Base-by-base conservation (phyloP, 2,329 filamentous ascomycete species). In the Endothia cerciana region DNA sequence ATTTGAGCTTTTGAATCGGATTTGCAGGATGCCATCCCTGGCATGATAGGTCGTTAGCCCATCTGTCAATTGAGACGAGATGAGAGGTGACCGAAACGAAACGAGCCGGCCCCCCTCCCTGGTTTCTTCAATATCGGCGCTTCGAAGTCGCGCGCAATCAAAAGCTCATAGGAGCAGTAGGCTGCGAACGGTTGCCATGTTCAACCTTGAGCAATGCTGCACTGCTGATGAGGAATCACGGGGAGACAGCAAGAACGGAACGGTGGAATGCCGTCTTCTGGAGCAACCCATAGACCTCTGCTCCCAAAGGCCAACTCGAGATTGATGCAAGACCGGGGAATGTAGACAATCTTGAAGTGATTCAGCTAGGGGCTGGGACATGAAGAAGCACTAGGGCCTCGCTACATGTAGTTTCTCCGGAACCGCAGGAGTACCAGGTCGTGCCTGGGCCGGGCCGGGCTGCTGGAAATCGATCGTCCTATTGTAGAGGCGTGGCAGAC, bases 11-110 rank as follows among this genome's bases (percentile, higher is more conserved):
- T 55, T 19, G 19, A 13, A 33, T 55, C 4, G 7, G 7, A 10
- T 55, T 19, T 55, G 47, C 47, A 51, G 47, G 47, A 51, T 51
- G 47, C 19, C 51, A 55, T 22, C 51, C 51, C 51, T 55, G 51
- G 51, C 28, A 36, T 8, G 22, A 33, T 11, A 43, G 38, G 25
- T 43, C n/a, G 19, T 5, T 30, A 25, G 38, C n/a, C n/a, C n/a
- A 45, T 15, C 25, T 59, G 40, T 43, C 40, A 38, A 45, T 30
- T 30, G 17, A 45, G 57, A 59, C 57, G 57, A 59, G 40, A 43
- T 59, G 40, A 59, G 25, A 30, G 36, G 40, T 5, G 51, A n/a
- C 19, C 51, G 22, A 59, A 43, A 43, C 40, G 40, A 45, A 59
- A 59, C 57, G 40, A 43, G 19, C 38, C 13, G 36, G 22, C 11